Percentiles rank a stretch among this genome's conserved stretches.
Conservation (phyloP, 768 basidiomycete genomes). For the Mrakia hoshinonis region DNA sequence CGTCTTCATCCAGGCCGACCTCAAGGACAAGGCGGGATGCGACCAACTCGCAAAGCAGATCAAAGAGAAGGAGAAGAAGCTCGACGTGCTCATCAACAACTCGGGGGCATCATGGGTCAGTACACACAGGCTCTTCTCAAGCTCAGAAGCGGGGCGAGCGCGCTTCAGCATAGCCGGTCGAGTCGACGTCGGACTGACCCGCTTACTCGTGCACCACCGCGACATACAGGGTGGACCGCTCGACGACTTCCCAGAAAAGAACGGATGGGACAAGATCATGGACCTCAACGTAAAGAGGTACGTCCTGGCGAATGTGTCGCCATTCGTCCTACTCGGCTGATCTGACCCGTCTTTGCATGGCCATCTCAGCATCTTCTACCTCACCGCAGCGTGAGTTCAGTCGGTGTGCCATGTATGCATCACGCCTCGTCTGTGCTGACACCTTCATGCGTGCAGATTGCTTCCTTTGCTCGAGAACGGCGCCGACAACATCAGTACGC, state of each 20-base stretch:
- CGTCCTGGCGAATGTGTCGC: no score
- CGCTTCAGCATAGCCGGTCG: background rate
- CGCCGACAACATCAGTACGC: slow-evolving; percentile 44
- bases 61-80: slow-evolving; percentile 58
- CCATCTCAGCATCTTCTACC: slow-evolving; percentile 19
- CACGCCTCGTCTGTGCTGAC: slow-evolving; percentile 42
- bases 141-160: background rate
- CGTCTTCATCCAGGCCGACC: slow-evolving; percentile 64
- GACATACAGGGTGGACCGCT: slow-evolving; percentile 53
- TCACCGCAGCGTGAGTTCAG: slow-evolving; percentile 4
- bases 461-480: slow-evolving; percentile 37
- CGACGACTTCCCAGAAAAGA: slow-evolving; percentile 62
- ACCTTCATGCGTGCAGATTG: background rate
- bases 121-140: background rate
- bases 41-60: slow-evolving; percentile 61
- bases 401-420: background rate
- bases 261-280: slow-evolving; percentile 78
- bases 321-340: no score
- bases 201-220: background rate
- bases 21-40: slow-evolving; percentile 73
- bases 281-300: slow-evolving; percentile 68
- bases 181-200: background rate
- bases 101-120: slow-evolving; percentile 61
- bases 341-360: no score
- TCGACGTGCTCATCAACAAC: slow-evolving; percentile 78